Percentiles rank a stretch among this genome's conserved stretches.
Conservation (phyloP, 257 asterid species). For the Osmanthus fragrans region DNA sequence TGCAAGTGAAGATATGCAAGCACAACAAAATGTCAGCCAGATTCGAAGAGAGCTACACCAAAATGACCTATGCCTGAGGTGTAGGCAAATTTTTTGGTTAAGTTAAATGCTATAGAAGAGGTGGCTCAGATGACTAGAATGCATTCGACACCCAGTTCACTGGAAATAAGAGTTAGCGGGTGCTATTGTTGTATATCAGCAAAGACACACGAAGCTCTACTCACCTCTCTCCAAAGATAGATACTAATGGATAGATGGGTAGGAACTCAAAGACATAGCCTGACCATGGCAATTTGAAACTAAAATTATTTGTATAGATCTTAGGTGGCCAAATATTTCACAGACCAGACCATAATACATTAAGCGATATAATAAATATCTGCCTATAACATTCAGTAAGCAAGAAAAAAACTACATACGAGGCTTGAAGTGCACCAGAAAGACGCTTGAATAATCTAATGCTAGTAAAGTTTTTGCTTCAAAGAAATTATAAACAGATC, state of each 20-base stretch:
- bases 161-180: background rate
- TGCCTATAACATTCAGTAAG: background rate
- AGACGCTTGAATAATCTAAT: background rate
- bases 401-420: background rate
- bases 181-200: background rate
- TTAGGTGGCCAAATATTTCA: slow-evolving; percentile 2
- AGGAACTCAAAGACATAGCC: slow-evolving; percentile 8
- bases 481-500: slow-evolving; percentile 10
- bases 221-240: background rate
- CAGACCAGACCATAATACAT: background rate
- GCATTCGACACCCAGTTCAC: background rate
- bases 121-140: background rate
- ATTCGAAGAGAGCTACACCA: background rate
- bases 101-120: background rate
- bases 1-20: background rate
- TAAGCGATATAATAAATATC: too few relatives aligned
- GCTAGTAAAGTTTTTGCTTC: background rate
- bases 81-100: background rate
- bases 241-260: background rate
- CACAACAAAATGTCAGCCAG: background rate
- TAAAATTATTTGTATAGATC: background rate
- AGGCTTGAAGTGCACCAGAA: background rate
- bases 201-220: background rate
- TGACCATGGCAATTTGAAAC: background rate
- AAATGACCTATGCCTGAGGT: background rate